phyloP scores from a whole-genome alignment of 495 filamentous ascomycete genomes.

The Xylaria longipes region DNA sequence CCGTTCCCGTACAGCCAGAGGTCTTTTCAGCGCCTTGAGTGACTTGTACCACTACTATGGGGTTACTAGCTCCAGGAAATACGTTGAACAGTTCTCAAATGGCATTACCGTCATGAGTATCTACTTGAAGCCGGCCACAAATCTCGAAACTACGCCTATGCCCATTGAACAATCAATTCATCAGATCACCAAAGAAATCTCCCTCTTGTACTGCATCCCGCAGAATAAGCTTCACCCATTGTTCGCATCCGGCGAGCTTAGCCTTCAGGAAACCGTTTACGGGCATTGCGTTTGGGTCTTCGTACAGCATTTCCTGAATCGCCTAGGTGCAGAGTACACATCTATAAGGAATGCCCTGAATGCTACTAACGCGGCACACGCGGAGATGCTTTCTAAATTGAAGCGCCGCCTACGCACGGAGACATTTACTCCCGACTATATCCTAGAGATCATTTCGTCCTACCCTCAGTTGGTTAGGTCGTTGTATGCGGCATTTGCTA shows the following conservation, averaged over 20 bases:
- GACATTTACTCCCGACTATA: slow-evolving; percentile 97
- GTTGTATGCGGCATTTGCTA: slow-evolving; percentile 91
- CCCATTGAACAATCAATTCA: slow-evolving; percentile 91
- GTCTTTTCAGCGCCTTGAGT: slow-evolving; percentile 92
- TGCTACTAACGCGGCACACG: slow-evolving; percentile 73
- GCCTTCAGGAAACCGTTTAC: slow-evolving; percentile 95
- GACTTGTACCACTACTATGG: slow-evolving; percentile 99
- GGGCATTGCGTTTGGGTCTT: slow-evolving; percentile 98
- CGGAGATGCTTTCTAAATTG: slow-evolving; percentile 90
- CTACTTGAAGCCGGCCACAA: slow-evolving; percentile 77
- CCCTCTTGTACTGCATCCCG: slow-evolving; percentile 94
- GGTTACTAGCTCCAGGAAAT: slow-evolving; percentile 93
- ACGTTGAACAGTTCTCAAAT: slow-evolving; percentile 98
- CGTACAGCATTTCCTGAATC: slow-evolving; percentile 95
- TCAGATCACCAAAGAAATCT: slow-evolving; percentile 98
- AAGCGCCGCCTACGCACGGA: slow-evolving; percentile 94
- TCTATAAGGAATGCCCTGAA: slow-evolving; percentile 86
- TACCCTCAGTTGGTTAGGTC: slow-evolving; percentile 88
- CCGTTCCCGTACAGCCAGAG: slow-evolving; percentile 88
- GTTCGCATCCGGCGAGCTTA: slow-evolving; percentile 87
- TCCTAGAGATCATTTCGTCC: slow-evolving; percentile 92
- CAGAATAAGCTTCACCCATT: slow-evolving; percentile 92
- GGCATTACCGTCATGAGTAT: slow-evolving; percentile 96
- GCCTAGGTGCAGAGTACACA: slow-evolving; percentile 88
- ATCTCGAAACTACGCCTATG: slow-evolving; percentile 54